A percentile compares a stretch with the other conserved stretches of the same genome.
phyloP scores from a whole-genome alignment of 495 filamentous ascomycete species.

The Aspergillus baeticus region DNA sequence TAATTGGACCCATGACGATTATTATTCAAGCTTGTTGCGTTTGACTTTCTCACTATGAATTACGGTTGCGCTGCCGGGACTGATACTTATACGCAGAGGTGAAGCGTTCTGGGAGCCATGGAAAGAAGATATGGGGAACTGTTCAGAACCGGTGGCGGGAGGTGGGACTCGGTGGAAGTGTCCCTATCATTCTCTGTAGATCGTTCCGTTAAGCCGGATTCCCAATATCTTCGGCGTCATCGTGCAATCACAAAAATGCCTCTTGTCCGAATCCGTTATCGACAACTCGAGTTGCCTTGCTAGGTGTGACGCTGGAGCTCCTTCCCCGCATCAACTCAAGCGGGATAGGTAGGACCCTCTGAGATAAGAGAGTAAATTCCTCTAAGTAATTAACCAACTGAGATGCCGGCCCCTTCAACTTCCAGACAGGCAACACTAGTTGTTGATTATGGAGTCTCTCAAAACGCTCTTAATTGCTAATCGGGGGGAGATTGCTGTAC shows the following conservation, averaged over 20 bases:
- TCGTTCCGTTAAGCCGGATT: conserved; percentile 1
- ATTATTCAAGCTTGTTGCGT: background rate
- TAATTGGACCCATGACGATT: conserved; percentile 40
- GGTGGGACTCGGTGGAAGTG: background rate
- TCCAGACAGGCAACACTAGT: background rate
- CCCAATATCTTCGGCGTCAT: conserved; percentile 8
- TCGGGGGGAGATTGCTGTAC: conserved; percentile 56
- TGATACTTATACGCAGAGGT: conserved; percentile 2
- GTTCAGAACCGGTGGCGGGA: background rate
- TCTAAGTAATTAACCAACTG: background rate
- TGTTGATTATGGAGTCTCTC: conserved; percentile 31
- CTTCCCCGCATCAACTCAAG: background rate
- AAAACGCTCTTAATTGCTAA: conserved; percentile 49
- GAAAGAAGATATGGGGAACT: background rate
- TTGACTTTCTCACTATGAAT: background rate
- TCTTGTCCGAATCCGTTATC: background rate
- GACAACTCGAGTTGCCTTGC: background rate
- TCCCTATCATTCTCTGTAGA: background rate
- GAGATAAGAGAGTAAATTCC: background rate
- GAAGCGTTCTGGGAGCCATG: background rate
- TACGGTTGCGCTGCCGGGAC: background rate
- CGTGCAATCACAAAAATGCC: conserved; percentile 5
- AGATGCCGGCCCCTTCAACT: background rate
- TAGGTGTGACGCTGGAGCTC: background rate
- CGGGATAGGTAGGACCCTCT: background rate